phyloP scores from a whole-genome alignment of 345 rosid species.

The Psidium friedrichsthalianum region DNA sequence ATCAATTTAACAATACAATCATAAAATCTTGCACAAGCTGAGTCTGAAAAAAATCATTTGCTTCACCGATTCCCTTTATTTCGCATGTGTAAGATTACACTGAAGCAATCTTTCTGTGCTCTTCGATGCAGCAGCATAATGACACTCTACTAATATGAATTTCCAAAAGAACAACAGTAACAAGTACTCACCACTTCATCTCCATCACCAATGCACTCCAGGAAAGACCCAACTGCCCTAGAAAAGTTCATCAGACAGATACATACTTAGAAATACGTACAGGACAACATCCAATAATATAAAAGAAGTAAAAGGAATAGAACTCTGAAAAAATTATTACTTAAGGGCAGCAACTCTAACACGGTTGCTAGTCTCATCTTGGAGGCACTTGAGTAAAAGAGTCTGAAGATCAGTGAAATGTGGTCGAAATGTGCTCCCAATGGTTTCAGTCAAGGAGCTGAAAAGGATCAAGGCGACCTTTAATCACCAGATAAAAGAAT shows the following conservation, averaged over 20 bases:
- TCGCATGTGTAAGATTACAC: neutral
- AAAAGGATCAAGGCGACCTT: constrained; percentile 96
- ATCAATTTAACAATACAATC: neutral
- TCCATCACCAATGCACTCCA: constrained; percentile 79
- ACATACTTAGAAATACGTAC: neutral
- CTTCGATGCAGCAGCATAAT: neutral
- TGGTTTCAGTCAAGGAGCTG: constrained; percentile 96
- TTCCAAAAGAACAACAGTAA: neutral
- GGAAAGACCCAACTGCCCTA: constrained; percentile 98
- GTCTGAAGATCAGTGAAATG: constrained; percentile 83
- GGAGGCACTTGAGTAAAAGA: constrained; percentile 82
- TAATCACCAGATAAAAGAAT: constrained; percentile 10
- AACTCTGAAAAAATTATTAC: constrained; percentile 24
- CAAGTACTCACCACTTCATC: constrained; percentile 67
- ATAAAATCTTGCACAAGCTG: neutral
- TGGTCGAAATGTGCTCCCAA: constrained; percentile 81
- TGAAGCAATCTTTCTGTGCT: neutral
- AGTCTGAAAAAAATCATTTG: neutral
- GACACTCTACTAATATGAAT: neutral
- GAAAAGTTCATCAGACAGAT: neutral
- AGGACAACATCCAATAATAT: neutral
- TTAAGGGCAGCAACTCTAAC: constrained; percentile 98
- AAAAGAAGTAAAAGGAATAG: constrained; percentile 1
- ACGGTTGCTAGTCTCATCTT: constrained; percentile 85
- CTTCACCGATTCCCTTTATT: neutral